A percentile compares a stretch with the other conserved stretches of the same genome.
Conservation (phyloP, 495 filamentous ascomycete species). For the Lentithecium fluviatile region DNA sequence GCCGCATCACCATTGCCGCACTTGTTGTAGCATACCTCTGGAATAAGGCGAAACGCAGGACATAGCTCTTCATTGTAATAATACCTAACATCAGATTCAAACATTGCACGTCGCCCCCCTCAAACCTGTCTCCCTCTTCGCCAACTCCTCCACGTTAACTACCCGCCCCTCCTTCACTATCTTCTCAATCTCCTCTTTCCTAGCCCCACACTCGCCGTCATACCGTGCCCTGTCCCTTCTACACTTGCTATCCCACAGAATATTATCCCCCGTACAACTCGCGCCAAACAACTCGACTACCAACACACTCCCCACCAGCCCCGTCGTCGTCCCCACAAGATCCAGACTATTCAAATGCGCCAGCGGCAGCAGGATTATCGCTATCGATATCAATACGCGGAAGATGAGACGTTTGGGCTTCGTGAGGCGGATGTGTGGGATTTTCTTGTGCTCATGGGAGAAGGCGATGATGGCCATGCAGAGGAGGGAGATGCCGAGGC, state of each 20-base stretch:
- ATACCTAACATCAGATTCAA: no score
- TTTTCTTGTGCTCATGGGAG: slow-evolving; percentile 47
- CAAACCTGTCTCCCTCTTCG: slow-evolving; percentile 35
- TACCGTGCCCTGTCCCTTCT: slow-evolving; percentile 39
- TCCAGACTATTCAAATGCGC: slow-evolving; percentile 50
- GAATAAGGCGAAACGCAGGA: slow-evolving; percentile 16
- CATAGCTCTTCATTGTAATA: no score
- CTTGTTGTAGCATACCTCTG: slow-evolving; percentile 23
- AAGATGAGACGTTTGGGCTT: slow-evolving; percentile 51
- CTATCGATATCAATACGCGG: slow-evolving; percentile 49
- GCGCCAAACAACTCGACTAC: slow-evolving; percentile 53
- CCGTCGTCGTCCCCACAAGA: slow-evolving; percentile 51
- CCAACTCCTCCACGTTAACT: slow-evolving; percentile 46
- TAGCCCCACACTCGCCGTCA: slow-evolving; percentile 42
- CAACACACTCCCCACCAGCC: slow-evolving; percentile 50
- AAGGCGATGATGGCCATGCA: slow-evolving; percentile 52
- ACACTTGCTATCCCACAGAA: slow-evolving; percentile 38
- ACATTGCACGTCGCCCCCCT: slow-evolving; percentile 1
- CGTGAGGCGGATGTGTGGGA: slow-evolving; percentile 44
- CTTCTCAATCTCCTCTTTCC: slow-evolving; percentile 41
- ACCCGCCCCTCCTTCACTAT: slow-evolving; percentile 39
- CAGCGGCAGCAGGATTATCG: slow-evolving; percentile 52
- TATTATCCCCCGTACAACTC: slow-evolving; percentile 48
- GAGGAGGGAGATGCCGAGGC: slow-evolving; percentile 53
- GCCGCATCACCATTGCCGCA: slow-evolving; percentile 37